These are phyloP conservation scores for Isabelozyma gotoi DNA, from an alignment of 805 yeast genomes.

Conservation along the genomic window DNA sequence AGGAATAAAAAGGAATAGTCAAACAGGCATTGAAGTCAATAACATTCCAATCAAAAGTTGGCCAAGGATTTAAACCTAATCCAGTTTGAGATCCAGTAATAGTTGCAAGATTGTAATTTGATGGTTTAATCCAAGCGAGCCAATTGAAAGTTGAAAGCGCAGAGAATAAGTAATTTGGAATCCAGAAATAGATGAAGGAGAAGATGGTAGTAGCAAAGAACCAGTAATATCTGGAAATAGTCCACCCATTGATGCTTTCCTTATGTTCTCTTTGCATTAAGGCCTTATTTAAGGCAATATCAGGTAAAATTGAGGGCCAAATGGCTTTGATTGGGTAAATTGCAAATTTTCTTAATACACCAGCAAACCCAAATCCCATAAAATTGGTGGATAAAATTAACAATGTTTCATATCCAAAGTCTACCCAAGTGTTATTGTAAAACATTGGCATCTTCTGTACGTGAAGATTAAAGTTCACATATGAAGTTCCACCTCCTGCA, in stretches of 20 bases:
- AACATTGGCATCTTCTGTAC: conserved; percentile 23
- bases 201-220: conserved; percentile 12
- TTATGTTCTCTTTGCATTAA: conserved; percentile 22
- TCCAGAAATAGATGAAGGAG: conserved; percentile 46
- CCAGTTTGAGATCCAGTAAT: conserved; percentile 49
- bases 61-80: conserved; percentile 52
- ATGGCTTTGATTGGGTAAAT: conserved; percentile 51
- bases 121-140: conserved; percentile 59
- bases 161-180: conserved; percentile 42
- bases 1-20: conserved; percentile 41
- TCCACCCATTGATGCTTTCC: conserved; percentile 32
- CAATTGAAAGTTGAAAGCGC: conserved; percentile 50
- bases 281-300: conserved; percentile 27
- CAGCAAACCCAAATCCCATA: conserved; percentile 32
- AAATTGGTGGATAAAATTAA: conserved; percentile 22
- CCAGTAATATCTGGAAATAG: conserved; percentile 20
- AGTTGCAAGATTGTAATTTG: conserved; percentile 45
- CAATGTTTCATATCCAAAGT: conserved; percentile 21
- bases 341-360: conserved; percentile 30
- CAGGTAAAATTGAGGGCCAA: conserved; percentile 48
- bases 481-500: conserved; percentile 16
- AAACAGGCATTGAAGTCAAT: conserved; percentile 28
- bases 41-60: conserved; percentile 55
- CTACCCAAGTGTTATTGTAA: conserved; percentile 26
- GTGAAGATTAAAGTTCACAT: conserved; percentile 16